These are phyloP conservation scores for Letharia lupina DNA, from an alignment of 495 filamentous ascomycete genomes.

Conservation along the genomic window DNA sequence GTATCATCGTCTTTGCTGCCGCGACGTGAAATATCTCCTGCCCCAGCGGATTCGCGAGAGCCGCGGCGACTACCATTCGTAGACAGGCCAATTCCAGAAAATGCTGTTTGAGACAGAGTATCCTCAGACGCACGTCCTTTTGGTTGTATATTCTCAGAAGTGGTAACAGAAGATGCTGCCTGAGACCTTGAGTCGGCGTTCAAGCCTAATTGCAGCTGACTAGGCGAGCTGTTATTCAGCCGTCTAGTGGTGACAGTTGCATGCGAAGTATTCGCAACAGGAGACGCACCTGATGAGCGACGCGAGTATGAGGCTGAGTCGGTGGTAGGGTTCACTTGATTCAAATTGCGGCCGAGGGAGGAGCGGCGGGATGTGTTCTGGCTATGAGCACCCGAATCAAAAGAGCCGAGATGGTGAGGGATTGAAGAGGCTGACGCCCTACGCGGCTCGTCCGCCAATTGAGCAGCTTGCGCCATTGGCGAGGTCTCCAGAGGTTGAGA, in stretches of 20 bases:
- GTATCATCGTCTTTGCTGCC: conserved; percentile 22
- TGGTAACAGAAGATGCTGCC: conserved; percentile 7
- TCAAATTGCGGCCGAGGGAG: conserved; percentile 19
- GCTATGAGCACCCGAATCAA: conserved; percentile 8
- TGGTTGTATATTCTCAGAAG: conserved; percentile 22
- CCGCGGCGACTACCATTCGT: conserved; percentile 8
- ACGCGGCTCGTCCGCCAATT: conserved; percentile 15
- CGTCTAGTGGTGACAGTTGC: conserved; percentile 19
- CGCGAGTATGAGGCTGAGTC: conserved; percentile 22
- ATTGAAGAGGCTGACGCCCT: conserved; percentile 18
- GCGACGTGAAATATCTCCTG: conserved; percentile 17
- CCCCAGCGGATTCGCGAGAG: conserved; percentile 15
- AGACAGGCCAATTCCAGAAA: conserved; percentile 3
- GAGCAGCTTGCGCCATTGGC: conserved; percentile 10
- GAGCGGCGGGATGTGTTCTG: conserved; percentile 21
- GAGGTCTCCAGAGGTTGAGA: conserved; percentile 22
- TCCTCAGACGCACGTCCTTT: conserved; percentile 23
- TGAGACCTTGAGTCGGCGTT: conserved; percentile 18
- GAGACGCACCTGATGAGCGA: conserved; percentile 28
- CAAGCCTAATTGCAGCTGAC: conserved; percentile 27
- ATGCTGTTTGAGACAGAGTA: conserved; percentile 23
- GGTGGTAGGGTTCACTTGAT: conserved; percentile 12
- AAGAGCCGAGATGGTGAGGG: conserved; percentile 12
- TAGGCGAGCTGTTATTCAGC: conserved; percentile 26
- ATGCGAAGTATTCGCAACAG: conserved; percentile 14